Conservation (phyloP, 768 basidiomycete genomes). For the Pleurotus cornucopiae region DNA sequence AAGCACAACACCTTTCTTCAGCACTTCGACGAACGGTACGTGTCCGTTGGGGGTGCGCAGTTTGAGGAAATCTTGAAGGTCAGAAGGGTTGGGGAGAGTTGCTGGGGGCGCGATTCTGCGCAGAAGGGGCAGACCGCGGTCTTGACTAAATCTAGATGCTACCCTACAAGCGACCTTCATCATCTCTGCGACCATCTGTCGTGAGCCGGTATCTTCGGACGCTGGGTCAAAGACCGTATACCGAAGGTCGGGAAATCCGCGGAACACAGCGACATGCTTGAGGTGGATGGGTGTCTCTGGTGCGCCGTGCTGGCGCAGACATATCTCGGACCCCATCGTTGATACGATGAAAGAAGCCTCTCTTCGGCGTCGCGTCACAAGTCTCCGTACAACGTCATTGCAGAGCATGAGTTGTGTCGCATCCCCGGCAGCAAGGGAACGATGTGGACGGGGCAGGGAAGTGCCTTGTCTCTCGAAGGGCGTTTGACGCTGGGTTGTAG, state of each 20-base stretch:
- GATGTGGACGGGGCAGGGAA: not conserved
- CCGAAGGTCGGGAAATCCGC: constrained; percentile 46
- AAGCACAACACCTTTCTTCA: constrained; percentile 27
- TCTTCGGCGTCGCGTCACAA: constrained; percentile 15
- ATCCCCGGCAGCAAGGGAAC: constrained; percentile 9
- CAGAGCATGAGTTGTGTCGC: constrained; percentile 27
- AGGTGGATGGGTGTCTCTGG: constrained; percentile 15
- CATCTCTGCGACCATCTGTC: constrained; percentile 64
- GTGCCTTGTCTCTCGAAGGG: constrained; percentile 39
- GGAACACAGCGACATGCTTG: constrained; percentile 28
- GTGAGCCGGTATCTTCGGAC: constrained; percentile 34
- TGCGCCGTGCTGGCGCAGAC: constrained; percentile 14
- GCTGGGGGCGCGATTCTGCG: constrained; percentile 46
- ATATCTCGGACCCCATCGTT: constrained; percentile 22
- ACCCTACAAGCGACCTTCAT: constrained; percentile 80
- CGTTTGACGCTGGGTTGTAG: constrained; percentile 15
- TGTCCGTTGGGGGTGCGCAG: constrained; percentile 41
- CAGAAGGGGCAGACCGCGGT: constrained; percentile 56
- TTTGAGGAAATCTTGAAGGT: constrained; percentile 42
- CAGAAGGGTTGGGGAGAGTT: constrained; percentile 13
- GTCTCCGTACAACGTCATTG: constrained; percentile 12
- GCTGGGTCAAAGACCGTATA: constrained; percentile 37
- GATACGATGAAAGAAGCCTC: constrained; percentile 19
- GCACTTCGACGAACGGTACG: constrained; percentile 33
- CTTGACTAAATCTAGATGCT: constrained; percentile 66